Base-by-base conservation (phyloP, 169 alveolate species). In the Eimeria necatrix region DNA sequence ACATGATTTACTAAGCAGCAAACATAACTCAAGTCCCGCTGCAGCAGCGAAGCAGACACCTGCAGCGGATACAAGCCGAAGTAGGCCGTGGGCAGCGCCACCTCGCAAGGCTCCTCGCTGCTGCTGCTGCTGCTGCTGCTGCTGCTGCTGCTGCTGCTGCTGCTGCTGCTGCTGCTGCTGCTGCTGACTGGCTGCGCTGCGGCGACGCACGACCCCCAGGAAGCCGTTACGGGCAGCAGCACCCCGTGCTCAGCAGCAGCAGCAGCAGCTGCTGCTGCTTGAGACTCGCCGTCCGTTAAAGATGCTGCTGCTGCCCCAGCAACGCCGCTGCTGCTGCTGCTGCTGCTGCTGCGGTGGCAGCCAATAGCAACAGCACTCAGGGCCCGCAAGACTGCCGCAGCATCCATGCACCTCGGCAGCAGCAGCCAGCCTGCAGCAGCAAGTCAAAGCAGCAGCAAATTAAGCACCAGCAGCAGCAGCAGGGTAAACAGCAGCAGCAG, bases 331-430 rank as follows among this genome's bases (percentile, higher is more conserved):
- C 24, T 76, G 64, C 64, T 61, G 59, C 22, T n/a, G 86, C 22
- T 76, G 64, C n/a, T 76, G 87, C 87, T 76, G 87, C 26, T 76
- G 64, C 64, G 64, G 9, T 32, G 59, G n/a, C 22, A 16, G 61
- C 87, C 87, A 48, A 76, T 49, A 18, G 87, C 59, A 32, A 18
- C 61, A 18, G 87, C 4, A 22, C 64, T 10, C n/a, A 76, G 24
- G 14, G 87, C 61, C 87, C 49, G 6, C 26, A 76, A n/a, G 5
- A 76, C 59, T 46, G 87, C 59, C 14, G 87, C 59, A 16, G 64
- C 24, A 60, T 76, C 61, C 87, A 76, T 76, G 46, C 87, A 76
- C 53, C 87, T 76, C 20, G 87, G 87, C 46, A 76, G 87, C 87
- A 76, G 61, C 59, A 76, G 87, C 87, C 83, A 71, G 3, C 83